Evolutionary conservation across 2,329 filamentous ascomycete genomes (phyloP).

Genomic region (Orbilia blumenaviensis): DNA sequence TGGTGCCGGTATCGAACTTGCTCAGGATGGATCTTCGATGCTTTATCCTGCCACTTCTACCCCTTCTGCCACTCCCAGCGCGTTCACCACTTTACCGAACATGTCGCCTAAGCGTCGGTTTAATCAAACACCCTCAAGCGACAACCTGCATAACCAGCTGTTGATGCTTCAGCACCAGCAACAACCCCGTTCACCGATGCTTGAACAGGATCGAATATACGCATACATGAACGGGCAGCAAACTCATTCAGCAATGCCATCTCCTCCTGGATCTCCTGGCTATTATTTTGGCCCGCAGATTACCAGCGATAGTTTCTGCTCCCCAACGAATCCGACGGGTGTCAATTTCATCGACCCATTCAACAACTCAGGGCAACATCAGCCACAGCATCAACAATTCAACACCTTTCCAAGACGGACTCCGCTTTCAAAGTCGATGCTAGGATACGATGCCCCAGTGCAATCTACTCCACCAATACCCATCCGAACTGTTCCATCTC

Average conservation of each 20-base stretch:
- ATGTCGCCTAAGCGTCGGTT: constrained; percentile 53
- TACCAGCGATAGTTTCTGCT: constrained; percentile 38
- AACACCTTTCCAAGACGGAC: constrained; percentile 52
- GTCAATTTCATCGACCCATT: constrained; percentile 52
- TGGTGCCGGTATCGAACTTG: constrained; percentile 28
- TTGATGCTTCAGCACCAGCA: constrained; percentile 48
- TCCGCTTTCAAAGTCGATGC: constrained; percentile 40
- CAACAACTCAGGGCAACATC: constrained; percentile 52
- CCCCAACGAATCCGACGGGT: constrained; percentile 27
- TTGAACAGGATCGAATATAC: constrained; percentile 41
- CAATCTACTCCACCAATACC: constrained; percentile 47
- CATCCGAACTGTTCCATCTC: constrained; percentile 48
- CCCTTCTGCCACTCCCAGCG: constrained; percentile 23
- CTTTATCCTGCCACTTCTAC: constrained; percentile 48
- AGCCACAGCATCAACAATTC: constrained; percentile 47
- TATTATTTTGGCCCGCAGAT: constrained; percentile 47
- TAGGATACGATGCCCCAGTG: constrained; percentile 46
- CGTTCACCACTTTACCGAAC: constrained; percentile 48
- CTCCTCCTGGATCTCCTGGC: constrained; percentile 46
- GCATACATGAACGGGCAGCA: constrained; percentile 41
- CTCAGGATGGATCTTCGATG: constrained; percentile 36
- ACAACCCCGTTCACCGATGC: constrained; percentile 46
- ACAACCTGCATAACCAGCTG: constrained; percentile 43
- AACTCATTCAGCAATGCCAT: constrained; percentile 48
- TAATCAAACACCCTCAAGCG: constrained; percentile 51